A percentile compares a stretch with the other conserved stretches of the same genome.
Evolutionary conservation across 805 yeast genomes (phyloP).

Genomic region (Ogataea neopini): DNA sequence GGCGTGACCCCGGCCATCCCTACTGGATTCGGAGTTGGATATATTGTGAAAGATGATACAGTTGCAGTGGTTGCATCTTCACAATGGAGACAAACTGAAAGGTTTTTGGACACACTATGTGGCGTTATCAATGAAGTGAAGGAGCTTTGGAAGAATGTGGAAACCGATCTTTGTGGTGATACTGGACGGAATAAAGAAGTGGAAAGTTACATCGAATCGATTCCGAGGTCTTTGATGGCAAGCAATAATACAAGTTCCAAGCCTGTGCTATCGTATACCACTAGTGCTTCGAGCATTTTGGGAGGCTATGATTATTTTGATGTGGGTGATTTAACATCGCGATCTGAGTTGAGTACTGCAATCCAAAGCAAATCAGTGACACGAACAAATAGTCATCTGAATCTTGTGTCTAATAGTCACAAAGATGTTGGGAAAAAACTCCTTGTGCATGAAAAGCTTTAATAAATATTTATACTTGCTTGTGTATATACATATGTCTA

Average conservation of each 20-base stretch:
- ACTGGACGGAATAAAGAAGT: conserved; percentile 18
- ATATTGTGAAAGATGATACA: conserved; percentile 52
- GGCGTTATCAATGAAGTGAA: conserved; percentile 50
- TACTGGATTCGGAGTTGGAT: conserved; percentile 60
- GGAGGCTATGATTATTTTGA: conserved; percentile 66
- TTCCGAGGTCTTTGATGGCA: conserved; percentile 35
- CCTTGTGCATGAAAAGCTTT: conserved; percentile 26
- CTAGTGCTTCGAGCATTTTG: conserved; percentile 37
- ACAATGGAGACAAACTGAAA: conserved; percentile 59
- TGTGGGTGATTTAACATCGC: conserved; percentile 51
- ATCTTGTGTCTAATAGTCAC: conserved; percentile 13
- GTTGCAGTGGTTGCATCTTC: conserved; percentile 53
- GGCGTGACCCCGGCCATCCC: conserved; percentile 63
- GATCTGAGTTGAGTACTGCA: conserved; percentile 40
- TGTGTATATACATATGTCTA: background rate
- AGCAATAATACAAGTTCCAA: conserved; percentile 29
- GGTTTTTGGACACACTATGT: conserved; percentile 54
- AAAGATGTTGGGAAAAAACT: conserved; percentile 29
- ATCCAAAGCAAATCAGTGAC: conserved; percentile 29
- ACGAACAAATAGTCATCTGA: conserved; percentile 29
- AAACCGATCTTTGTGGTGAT: conserved; percentile 10
- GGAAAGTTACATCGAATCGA: conserved; percentile 31
- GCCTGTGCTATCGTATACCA: conserved; percentile 5
- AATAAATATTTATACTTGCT: background rate
- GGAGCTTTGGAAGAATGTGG: conserved; percentile 34